Percentiles rank a stretch among this genome's conserved stretches.
These are phyloP conservation scores for Dendrobium huoshanense DNA, from an alignment of 106 monocot species.

Conservation along the genomic window DNA sequence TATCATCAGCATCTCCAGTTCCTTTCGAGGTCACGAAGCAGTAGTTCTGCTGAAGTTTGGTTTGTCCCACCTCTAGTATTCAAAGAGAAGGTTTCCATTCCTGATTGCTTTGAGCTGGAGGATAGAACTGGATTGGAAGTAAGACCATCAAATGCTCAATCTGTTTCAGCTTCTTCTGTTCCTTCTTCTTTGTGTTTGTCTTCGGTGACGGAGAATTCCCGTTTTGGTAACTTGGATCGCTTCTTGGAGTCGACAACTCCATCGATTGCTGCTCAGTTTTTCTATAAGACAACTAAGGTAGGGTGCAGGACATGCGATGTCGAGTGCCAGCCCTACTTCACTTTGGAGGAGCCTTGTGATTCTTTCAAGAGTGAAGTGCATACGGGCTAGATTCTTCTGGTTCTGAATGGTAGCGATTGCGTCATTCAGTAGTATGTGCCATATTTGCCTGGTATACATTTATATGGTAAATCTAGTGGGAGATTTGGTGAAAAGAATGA, in stretches of 20 bases:
- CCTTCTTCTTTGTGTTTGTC: neutral
- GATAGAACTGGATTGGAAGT: too few relatives aligned
- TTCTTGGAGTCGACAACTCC: constrained; percentile 60
- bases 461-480: constrained; percentile 34
- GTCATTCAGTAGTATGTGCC: constrained; percentile 81
- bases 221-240: constrained; percentile 37
- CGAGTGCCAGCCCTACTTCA: constrained; percentile 37
- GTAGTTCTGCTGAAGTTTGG: neutral
- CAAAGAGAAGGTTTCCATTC: too few relatives aligned
- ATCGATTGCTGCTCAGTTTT: constrained; percentile 30
- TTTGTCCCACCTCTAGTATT: too few relatives aligned
- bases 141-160: too few relatives aligned
- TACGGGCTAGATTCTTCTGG: constrained; percentile 71
- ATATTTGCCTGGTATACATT: constrained; percentile 61
- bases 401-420: constrained; percentile 40
- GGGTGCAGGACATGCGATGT: constrained; percentile 36
- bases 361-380: constrained; percentile 58
- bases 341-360: constrained; percentile 57
- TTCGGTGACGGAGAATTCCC: constrained; percentile 2
- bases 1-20: constrained; percentile 10
- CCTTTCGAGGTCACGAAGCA: constrained; percentile 4
- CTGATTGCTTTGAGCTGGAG: too few relatives aligned
- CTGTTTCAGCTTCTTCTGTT: too few relatives aligned
- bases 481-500: constrained; percentile 26
- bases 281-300: constrained; percentile 45